phyloP scores from a whole-genome alignment of 2,329 filamentous ascomycete genomes.

The Talaromyces sp. region DNA sequence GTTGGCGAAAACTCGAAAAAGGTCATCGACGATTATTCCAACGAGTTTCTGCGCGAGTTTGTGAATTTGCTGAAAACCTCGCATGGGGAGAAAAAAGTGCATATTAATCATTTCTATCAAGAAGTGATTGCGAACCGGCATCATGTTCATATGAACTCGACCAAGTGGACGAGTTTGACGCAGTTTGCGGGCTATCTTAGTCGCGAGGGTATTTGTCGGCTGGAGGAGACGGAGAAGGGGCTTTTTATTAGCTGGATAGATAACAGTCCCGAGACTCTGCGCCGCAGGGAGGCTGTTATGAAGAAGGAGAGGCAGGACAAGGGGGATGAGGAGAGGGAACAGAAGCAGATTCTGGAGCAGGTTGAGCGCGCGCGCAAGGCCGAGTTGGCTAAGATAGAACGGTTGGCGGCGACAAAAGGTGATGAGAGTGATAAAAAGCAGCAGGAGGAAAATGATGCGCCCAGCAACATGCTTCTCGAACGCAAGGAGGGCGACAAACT shows the following conservation, averaged over 20 bases:
- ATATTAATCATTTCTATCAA: constrained; percentile 92
- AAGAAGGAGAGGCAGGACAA: constrained; percentile 83
- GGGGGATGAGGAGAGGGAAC: constrained; percentile 85
- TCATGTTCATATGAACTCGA: constrained; percentile 91
- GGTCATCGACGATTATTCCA: constrained; percentile 74
- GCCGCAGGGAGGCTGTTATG: constrained; percentile 71
- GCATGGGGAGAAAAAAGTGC: constrained; percentile 85
- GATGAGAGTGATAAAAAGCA: constrained; percentile 47
- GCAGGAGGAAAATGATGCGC: constrained; percentile 38
- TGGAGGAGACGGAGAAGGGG: constrained; percentile 83
- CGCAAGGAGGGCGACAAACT: constrained; percentile 70
- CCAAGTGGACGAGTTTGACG: constrained; percentile 79
- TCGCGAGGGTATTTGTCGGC: constrained; percentile 77
- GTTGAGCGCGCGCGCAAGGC: constrained; percentile 67
- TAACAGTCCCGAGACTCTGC: constrained; percentile 78
- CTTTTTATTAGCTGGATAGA: constrained; percentile 87
- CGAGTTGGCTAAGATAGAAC: constrained; percentile 23
- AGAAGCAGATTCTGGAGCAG: constrained; percentile 76
- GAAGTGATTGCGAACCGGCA: constrained; percentile 78
- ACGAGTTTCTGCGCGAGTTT: constrained; percentile 77
- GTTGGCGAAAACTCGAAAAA: constrained; percentile 85
- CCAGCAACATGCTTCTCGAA: constrained; percentile 37
- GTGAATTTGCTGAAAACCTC: constrained; percentile 69
- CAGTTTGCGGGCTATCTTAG: constrained; percentile 87
- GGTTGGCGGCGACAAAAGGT: background rate